A percentile compares a stretch with the other conserved stretches of the same genome.
Evolutionary conservation across 176 grass and related monocot genomes (phyloP).

Genomic region (Lolium multiflorum): DNA sequence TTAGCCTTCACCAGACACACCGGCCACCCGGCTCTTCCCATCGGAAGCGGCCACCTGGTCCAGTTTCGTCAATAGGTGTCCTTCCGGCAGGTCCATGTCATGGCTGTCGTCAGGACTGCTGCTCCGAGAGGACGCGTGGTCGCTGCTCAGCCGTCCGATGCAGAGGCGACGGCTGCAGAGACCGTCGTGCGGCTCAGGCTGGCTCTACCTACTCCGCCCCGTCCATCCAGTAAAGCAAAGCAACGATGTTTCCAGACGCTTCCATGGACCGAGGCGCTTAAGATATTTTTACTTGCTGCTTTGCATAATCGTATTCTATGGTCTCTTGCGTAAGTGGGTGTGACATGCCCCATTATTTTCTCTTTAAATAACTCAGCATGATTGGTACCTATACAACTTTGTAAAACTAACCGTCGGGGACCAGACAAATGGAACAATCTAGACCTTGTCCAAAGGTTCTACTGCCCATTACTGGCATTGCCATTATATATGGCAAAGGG

Average conservation of each 20-base stretch:
- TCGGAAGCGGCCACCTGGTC: not conserved
- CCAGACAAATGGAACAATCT: not conserved
- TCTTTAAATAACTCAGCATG: not conserved
- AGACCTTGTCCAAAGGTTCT: not conserved
- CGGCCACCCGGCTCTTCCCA: too few species aligned
- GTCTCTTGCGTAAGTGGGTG: too few species aligned
- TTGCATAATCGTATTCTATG: too few species aligned
- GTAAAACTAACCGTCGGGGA: not conserved
- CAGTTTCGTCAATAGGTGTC: not conserved
- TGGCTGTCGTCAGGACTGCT: not conserved
- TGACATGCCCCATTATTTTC: not conserved
- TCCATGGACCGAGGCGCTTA: not conserved
- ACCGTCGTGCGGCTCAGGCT: not conserved
- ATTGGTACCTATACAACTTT: not conserved
- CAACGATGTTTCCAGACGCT: conserved; percentile 47
- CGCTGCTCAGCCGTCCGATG: not conserved
- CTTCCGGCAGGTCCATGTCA: not conserved
- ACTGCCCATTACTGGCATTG: too few species aligned
- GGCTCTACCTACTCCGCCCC: not conserved
- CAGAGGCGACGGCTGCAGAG: not conserved
- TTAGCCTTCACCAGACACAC: not conserved
- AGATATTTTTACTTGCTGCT: too few species aligned
- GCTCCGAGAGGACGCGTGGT: too few species aligned
- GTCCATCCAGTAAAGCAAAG: not conserved
- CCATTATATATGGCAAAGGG: not conserved